Percentiles rank a stretch among this genome's conserved stretches.
Evolutionary conservation across 495 filamentous ascomycete species (phyloP).

Genomic region (Letharia lupina): DNA sequence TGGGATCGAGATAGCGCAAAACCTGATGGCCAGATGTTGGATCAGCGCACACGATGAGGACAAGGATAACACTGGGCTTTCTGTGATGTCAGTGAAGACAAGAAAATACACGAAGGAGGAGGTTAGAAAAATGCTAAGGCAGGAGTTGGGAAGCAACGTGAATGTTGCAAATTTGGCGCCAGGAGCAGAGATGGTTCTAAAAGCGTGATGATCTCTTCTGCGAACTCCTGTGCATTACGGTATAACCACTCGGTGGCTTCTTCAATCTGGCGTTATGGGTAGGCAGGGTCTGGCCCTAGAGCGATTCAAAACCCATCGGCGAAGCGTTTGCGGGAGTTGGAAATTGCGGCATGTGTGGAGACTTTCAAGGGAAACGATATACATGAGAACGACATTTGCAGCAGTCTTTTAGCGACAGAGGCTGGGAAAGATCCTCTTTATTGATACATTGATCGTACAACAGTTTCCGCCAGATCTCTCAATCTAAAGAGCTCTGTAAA

Average conservation of each 20-base stretch:
- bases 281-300: neutral
- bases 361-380: conserved; percentile 5
- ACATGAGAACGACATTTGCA: conserved; percentile 6
- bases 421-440: neutral
- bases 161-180: conserved; percentile 14
- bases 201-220: conserved; percentile 7
- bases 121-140: conserved; percentile 48
- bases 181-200: conserved; percentile 23
- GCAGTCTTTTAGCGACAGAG: neutral
- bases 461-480: neutral
- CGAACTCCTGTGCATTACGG: neutral
- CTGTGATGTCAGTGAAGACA: conserved; percentile 40
- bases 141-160: conserved; percentile 15
- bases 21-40: conserved; percentile 49
- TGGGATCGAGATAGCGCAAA: conserved; percentile 49
- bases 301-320: neutral
- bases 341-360: neutral
- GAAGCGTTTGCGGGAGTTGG: neutral
- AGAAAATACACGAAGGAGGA: conserved; percentile 66
- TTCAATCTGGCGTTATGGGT: neutral
- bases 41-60: conserved; percentile 59
- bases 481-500: neutral
- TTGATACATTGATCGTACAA: neutral
- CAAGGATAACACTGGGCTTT: conserved; percentile 49
- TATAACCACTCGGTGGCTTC: neutral